Evolutionary conservation across 352 stramenopile genomes (phyloP).

Genomic region (Phytophthora sp.): DNA sequence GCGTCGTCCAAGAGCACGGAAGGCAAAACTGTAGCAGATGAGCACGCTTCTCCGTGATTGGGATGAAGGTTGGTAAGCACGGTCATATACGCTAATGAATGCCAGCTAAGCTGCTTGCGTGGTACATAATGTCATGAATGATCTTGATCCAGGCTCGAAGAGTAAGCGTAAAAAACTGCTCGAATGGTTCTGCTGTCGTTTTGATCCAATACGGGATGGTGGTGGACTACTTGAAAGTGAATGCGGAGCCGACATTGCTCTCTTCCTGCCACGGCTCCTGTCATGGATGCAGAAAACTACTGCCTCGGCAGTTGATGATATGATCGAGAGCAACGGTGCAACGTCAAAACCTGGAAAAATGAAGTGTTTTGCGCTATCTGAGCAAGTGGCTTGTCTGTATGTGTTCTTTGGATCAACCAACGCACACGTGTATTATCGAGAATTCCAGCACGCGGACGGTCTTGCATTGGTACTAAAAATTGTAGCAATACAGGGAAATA

Average conservation of each 20-base stretch:
- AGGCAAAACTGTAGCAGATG: conserved; percentile 30
- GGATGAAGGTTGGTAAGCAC: conserved; percentile 58
- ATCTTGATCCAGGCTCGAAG: conserved; percentile 41
- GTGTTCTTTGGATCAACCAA: conserved; percentile 55
- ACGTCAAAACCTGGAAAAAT: conserved; percentile 6
- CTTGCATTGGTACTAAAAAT: conserved; percentile 51
- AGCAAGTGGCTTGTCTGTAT: conserved; percentile 56
- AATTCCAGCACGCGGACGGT: conserved; percentile 64
- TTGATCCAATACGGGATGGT: conserved; percentile 21
- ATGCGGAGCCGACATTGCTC: conserved; percentile 49
- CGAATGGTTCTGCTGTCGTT: conserved; percentile 51
- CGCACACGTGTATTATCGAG: conserved; percentile 45
- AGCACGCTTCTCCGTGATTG: conserved; percentile 62
- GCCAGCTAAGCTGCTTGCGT: too few relatives aligned
- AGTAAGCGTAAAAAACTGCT: conserved; percentile 60
- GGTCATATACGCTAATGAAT: not conserved
- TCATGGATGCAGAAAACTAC: conserved; percentile 71
- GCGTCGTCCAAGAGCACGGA: conserved; percentile 2
- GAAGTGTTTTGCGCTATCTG: conserved; percentile 35
- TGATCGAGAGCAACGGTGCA: conserved; percentile 2
- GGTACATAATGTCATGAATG: too few relatives aligned
- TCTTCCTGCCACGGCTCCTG: conserved; percentile 67
- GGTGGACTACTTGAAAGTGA: conserved; percentile 42
- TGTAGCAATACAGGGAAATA: conserved; percentile 29
- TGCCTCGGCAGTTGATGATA: conserved; percentile 1